Percentiles rank a stretch among this genome's conserved stretches.
Evolutionary conservation across 139 green algal genomes (phyloP).

Genomic region (Marvania coccoides): DNA sequence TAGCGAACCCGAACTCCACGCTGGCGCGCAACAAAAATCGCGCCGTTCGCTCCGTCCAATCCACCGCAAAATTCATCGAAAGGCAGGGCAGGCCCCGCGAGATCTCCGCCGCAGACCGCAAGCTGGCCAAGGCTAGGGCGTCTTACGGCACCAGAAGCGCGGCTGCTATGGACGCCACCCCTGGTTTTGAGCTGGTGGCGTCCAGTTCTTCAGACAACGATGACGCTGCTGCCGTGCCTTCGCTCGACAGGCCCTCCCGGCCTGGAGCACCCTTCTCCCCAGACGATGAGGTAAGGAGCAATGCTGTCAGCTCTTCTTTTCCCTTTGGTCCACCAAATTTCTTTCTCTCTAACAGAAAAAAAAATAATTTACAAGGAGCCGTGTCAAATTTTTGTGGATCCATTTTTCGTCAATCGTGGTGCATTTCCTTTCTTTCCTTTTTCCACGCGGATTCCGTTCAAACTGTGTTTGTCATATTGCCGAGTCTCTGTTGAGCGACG

Average conservation of each 20-base stretch:
- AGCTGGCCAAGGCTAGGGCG: too few species aligned
- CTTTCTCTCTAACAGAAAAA: not conserved
- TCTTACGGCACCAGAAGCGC: too few species aligned
- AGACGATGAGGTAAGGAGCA: not conserved
- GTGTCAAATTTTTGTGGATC: too few species aligned
- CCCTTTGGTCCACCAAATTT: not conserved
- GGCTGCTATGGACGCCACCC: too few species aligned
- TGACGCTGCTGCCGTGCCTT: not conserved
- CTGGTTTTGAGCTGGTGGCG: not conserved
- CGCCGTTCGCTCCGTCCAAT: not conserved
- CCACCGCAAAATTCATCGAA: not conserved
- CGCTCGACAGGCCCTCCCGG: not conserved
- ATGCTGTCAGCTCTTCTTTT: not conserved
- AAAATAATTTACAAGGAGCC: not conserved
- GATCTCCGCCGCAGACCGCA: not conserved
- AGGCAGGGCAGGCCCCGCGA: not conserved
- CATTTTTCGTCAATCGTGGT: too few species aligned
- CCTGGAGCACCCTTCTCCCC: not conserved
- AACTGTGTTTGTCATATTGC: constrained; percentile 15
- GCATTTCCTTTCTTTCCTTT: not conserved
- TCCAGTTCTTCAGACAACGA: not conserved
- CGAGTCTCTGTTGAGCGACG: constrained; percentile 15
- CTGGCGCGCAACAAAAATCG: not conserved
- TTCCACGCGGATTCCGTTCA: not conserved
- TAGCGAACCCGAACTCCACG: not conserved